Evolutionary conservation across 805 yeast genomes (phyloP), one percentile per base, ranked within the genome.

Genomic region (Saccharomycopsis babjevae): DNA sequence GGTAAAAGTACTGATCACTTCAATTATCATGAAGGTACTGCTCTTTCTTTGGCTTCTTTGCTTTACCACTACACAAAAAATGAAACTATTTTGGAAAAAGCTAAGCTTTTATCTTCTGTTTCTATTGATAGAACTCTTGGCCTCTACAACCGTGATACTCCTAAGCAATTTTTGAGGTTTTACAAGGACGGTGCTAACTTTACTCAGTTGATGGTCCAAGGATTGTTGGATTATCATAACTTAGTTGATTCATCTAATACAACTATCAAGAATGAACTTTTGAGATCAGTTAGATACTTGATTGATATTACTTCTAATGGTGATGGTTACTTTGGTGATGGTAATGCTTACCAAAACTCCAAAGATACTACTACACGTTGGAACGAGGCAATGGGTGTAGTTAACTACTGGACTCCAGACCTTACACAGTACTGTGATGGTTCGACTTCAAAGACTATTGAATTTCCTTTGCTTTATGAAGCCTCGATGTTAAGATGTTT

Each of bases 1-100:
- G 18, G 40, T 18, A 58, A 62, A 57, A 77, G 77, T 54, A 74
- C 74, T 52, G 55, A 34, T 20, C 84, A 85, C 71, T 83, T 84
- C 81, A 78, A 88, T 5, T 85, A 85, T 70, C 86, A 85, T 72
- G 77, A 81, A 16, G 90, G 90, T 28, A 79, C 86, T 15, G 82
- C 89, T 0, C 67, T 85, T 38, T 79, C 85, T 11, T 81, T 84
- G 0, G 76, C 82, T 8, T 70, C 81, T 16, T 70, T 76, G 66
- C 70, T 84, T 66, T 84, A 78, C 65, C 73, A 74, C 59, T 73
- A 73, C 63, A 85, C 87, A 43, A 69, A 75, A 18, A 80, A 83
- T 61, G 71, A 73, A 15, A 74, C 77, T 67, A 83, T 85, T 83
- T 69, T 73, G 62, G 57, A 66, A 1, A 57, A 65, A 32, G 67